Base-by-base conservation (phyloP, 148 eudicot species). In the Fagopyrum esculentum region DNA sequence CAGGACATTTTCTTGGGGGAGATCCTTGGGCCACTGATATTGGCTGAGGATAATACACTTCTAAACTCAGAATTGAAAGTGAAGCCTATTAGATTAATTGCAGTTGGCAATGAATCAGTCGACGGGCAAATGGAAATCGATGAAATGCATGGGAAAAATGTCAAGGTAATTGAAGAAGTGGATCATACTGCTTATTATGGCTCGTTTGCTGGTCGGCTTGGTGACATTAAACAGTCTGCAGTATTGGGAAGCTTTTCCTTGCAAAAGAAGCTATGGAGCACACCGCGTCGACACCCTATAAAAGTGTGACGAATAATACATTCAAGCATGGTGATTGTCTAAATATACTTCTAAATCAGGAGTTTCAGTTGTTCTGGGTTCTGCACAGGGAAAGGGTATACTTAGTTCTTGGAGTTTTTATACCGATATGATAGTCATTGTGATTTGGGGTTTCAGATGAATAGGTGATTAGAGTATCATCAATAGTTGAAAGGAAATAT, bases 1-100 rank as follows among this genome's bases (percentile, higher is more conserved):
- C 88, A 94, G 98, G 96, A 86, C 59, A 87, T 74, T 4, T 94
- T 87, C 74, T 6, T 90, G 73, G 98, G 98, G 59, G 98, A 94
- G 80, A 84, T 90, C 30, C 86, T 91, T 43, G 98, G 98, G 45
- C 92, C 96, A 40, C 86, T 88, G 56, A 45, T 90, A 73, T 74
- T 92, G 78, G 85, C 83, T 4, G 81, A 81, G 30, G 83, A 79
- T 56, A 45, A 82, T 29, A 77, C 81, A 15, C 46, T 60, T 63
- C 68, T 87, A 13, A 75, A 83, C 45, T 47, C 89, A 19, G 54
- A 10, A 5, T 76, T 79, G 40, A 76, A 78, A 75, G 80, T 80
- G 1, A 86, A 81, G 74, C 81, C 83, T 1, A 46, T 93, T 40
- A 81, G 52, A 69, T 85, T 93, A 19, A 9, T 80, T 9, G 96